Evolutionary conservation across 306 rosid genomes (phyloP).

Genomic region (Sindora glabra): DNA sequence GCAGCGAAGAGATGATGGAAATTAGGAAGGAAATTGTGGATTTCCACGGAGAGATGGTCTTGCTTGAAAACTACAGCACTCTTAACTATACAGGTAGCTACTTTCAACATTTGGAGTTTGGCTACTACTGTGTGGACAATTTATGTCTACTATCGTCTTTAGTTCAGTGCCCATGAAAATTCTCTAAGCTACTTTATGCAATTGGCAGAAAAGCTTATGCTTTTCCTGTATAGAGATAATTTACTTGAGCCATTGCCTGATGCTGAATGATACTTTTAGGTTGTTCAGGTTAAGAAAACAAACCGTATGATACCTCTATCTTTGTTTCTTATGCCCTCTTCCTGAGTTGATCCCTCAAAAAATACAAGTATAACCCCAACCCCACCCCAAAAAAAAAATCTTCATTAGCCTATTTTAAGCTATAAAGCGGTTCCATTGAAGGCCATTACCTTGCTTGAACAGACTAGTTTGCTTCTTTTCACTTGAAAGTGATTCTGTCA

Average conservation of each 20-base stretch:
- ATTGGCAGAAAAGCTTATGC: not conserved
- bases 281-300: conserved; percentile 1
- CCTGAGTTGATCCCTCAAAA: not conserved
- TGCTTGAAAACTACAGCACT: conserved; percentile 93
- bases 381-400: too few relatives aligned
- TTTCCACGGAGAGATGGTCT: conserved; percentile 97
- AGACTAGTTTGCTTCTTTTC: not conserved
- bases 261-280: too few relatives aligned
- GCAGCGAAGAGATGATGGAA: conserved; percentile 61
- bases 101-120: not conserved
- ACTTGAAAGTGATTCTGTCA: not conserved
- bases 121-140: not conserved
- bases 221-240: too few relatives aligned
- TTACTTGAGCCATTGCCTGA: too few relatives aligned
- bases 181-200: conserved; percentile 4
- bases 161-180: conserved; percentile 19
- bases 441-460: not conserved
- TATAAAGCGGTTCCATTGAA: conserved; percentile 6
- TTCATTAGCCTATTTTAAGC: not conserved
- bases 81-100: conserved; percentile 85
- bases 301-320: not conserved
- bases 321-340: conserved; percentile 9
- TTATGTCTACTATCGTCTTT: conserved; percentile 8
- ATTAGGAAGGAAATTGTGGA: conserved; percentile 88
- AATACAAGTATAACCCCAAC: not conserved